Evolutionary conservation across 108 stramenopile genomes (phyloP).

Genomic region (Discostella pseudostelligera): DNA sequence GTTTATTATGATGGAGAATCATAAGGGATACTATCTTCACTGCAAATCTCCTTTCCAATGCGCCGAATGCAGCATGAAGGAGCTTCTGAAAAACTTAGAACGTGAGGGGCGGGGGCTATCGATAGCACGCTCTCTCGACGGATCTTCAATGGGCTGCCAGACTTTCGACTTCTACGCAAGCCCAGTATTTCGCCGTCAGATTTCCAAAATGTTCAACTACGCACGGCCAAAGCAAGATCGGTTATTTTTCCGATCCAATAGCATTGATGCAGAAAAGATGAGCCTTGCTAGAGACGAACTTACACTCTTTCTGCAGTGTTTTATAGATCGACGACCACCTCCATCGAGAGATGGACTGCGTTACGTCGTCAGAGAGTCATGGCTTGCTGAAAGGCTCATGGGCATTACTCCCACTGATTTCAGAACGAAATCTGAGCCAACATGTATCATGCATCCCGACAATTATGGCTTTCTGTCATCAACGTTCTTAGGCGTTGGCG

Average conservation of each 20-base stretch:
- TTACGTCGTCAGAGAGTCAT: constrained; percentile 33
- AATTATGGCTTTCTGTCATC: constrained; percentile 47
- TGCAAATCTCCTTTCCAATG: constrained; percentile 71
- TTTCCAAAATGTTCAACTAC: constrained; percentile 43
- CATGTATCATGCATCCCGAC: constrained; percentile 69
- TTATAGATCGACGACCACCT: constrained; percentile 36
- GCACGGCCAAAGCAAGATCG: constrained; percentile 9
- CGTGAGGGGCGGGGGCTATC: constrained; percentile 64
- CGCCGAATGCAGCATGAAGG: constrained; percentile 71
- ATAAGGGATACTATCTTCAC: constrained; percentile 82
- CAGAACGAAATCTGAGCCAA: constrained; percentile 28
- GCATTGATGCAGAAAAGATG: constrained; percentile 5
- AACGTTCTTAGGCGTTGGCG: constrained; percentile 65
- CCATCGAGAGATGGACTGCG: constrained; percentile 21
- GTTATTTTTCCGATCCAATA: constrained; percentile 2
- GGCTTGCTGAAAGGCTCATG: constrained; percentile 33
- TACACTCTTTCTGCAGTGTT: constrained; percentile 22
- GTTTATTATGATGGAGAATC: constrained; percentile 62
- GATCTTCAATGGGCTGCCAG: constrained; percentile 36
- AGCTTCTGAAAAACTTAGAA: constrained; percentile 59
- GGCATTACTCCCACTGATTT: constrained; percentile 47
- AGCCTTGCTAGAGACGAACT: constrained; percentile 25
- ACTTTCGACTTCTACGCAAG: constrained; percentile 44
- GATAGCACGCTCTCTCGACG: constrained; percentile 62
- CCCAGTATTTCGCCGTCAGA: constrained; percentile 30